phyloP scores from a whole-genome alignment of 148 eudicot genomes.

The Chenopodium berlandieri region DNA sequence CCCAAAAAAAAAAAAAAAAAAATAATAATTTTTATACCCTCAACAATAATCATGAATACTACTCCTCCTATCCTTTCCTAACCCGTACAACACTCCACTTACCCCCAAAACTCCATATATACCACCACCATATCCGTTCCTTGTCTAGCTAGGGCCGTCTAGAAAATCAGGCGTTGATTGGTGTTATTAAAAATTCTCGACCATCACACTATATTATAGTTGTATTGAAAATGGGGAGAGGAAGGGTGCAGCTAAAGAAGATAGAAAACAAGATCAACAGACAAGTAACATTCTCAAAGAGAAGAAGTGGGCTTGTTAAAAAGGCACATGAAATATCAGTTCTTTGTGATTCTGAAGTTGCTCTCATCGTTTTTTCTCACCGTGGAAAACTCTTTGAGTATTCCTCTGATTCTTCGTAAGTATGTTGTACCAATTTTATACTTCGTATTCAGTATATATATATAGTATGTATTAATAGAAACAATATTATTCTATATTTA shows the following conservation, averaged over 20 bases:
- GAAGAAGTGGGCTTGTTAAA: conserved; percentile 41
- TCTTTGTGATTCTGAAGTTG: conserved; percentile 51
- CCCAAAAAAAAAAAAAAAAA: not conserved
- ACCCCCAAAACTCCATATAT: not conserved
- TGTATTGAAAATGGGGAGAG: conserved; percentile 36
- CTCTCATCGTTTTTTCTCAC: conserved; percentile 43
- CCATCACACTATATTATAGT: no score
- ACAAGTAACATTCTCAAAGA: conserved; percentile 49
- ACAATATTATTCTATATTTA: not conserved
- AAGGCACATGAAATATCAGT: conserved; percentile 53
- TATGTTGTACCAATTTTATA: not conserved
- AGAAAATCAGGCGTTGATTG: no score
- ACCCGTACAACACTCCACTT: not conserved
- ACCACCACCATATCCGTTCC: not conserved
- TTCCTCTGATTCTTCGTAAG: conserved; percentile 41
- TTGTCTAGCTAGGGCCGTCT: not conserved
- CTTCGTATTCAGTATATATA: no score
- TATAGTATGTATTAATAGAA: not conserved
- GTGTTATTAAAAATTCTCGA: no score
- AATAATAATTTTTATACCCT: no score
- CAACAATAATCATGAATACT: not conserved
- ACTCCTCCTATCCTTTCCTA: not conserved
- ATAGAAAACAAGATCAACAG: conserved; percentile 51
- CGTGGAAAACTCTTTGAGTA: conserved; percentile 47
- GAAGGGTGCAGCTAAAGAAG: conserved; percentile 43